Evolutionary conservation across 192 early-diverging fungal species (phyloP), one percentile per base, ranked within the genome.

Genomic region (Gonapodya prolifera): DNA sequence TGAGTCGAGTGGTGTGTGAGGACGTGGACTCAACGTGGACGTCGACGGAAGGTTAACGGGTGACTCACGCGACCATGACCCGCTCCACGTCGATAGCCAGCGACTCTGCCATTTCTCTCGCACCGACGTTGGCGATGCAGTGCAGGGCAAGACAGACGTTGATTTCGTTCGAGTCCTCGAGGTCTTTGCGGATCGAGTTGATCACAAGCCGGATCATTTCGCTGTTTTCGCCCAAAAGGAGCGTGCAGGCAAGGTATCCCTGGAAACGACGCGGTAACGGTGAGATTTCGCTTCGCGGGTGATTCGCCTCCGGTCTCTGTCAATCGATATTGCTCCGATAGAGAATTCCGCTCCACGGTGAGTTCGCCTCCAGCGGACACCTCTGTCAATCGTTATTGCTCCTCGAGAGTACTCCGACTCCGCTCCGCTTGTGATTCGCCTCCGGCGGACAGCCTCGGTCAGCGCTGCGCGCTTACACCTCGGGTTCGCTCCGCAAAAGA

Each of bases 61-160:
- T 33, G 18, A 81, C 87, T 82, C 87, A 94, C 89, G 94, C 91
- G 30, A 96, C 86, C 77, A 99, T 84, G 31, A 94, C 86, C 70
- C 87, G 84, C 71, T 95, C 86, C 32, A 99, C 95, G 80, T 99
- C 96, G 18, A 82, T 80, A 0, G 91, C 89, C 76, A 99, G 81
- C 0, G 86, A 83, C 78, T 96, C 94, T 16, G 96, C 96, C 89
- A 99, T 94, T 80, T 96, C 95, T 33, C 91, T 82, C 32, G 92
- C 92, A 75, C 93, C 92, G 77, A 98, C 93, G 79, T 99, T 99
- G n/a, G 98, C 95, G 76, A 98, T 94, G 1, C 97, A 94, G 77
- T 95, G 94, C 17, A 99, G 83, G 0, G 97, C 98, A 34, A 99
- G 80, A 76, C 97, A 99, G 76, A 91, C 90, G 82, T 89, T 91